Conservation (phyloP, 139 green algal species). For the Volvox reticuliferus region DNA sequence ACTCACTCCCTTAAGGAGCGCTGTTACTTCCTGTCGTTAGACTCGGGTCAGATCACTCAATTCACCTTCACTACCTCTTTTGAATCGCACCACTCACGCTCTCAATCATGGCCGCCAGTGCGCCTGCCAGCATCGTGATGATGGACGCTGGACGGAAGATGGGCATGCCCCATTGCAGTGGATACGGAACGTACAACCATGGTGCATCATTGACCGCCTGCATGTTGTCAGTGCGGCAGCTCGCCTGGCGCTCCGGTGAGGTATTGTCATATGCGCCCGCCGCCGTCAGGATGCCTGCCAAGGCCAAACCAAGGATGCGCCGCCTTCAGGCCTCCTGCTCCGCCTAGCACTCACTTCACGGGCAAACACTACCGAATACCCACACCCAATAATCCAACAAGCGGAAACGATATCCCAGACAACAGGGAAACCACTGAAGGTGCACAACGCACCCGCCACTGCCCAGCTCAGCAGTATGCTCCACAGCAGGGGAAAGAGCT, state of each 20-base stretch:
- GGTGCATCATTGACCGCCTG: conserved; percentile 59
- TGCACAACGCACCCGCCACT: conserved; percentile 18
- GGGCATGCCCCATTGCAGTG: conserved; percentile 69
- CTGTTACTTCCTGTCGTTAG: too few species aligned
- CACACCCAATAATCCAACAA: too few species aligned
- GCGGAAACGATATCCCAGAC: too few species aligned
- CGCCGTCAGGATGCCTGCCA: conserved; percentile 61
- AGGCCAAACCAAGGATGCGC: neutral
- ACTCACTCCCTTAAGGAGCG: too few species aligned
- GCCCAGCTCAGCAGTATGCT: conserved; percentile 49
- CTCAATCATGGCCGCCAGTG: conserved; percentile 75
- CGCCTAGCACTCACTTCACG: too few species aligned
- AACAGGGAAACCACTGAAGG: too few species aligned
- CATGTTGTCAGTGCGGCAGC: conserved; percentile 47
- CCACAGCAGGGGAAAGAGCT: conserved; percentile 59
- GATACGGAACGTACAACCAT: conserved; percentile 67
- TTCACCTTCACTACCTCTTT: neutral
- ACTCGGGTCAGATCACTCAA: too few species aligned
- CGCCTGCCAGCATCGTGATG: conserved; percentile 72
- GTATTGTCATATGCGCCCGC: conserved; percentile 65
- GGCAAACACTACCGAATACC: too few species aligned
- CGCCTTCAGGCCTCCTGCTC: too few species aligned
- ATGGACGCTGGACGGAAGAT: conserved; percentile 62
- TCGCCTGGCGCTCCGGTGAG: conserved; percentile 33
- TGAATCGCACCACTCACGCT: conserved; percentile 53